These are phyloP conservation scores for Astrothelium macrocarpum DNA, from an alignment of 495 filamentous ascomycete species.

Conservation along the genomic window DNA sequence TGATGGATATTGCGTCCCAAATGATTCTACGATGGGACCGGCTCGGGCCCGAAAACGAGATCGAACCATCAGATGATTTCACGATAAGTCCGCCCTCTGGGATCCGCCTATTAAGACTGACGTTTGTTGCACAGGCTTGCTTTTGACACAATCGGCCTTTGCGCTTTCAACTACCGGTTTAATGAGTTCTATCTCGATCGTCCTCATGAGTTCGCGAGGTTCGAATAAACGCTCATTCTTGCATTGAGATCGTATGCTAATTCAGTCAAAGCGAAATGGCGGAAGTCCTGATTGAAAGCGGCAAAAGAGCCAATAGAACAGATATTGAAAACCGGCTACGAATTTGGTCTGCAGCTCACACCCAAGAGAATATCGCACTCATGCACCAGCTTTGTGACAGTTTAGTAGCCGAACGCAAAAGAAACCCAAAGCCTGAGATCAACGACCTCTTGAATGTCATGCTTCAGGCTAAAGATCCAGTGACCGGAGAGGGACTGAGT, in stretches of 20 bases:
- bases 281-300: conserved; percentile 20
- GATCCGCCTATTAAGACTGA: not conserved
- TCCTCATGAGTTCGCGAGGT: conserved; percentile 15
- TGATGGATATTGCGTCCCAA: conserved; percentile 64
- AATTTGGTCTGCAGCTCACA: not conserved
- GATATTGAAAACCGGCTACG: conserved; percentile 18
- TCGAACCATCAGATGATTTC: conserved; percentile 60
- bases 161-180: conserved; percentile 29
- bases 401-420: conserved; percentile 16
- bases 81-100: conserved; percentile 30
- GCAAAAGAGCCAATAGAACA: conserved; percentile 15
- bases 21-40: conserved; percentile 69
- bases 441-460: conserved; percentile 29
- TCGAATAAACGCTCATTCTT: not conserved
- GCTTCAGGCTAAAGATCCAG: conserved; percentile 24
- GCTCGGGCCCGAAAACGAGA: conserved; percentile 45
- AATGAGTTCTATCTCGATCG: conserved; percentile 27
- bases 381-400: conserved; percentile 22
- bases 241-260: no score
- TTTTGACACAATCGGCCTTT: conserved; percentile 10
- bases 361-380: not conserved
- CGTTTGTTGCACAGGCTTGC: not conserved
- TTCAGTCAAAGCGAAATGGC: conserved; percentile 15
- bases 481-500: conserved; percentile 23
- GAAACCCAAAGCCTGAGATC: conserved; percentile 20